These are phyloP conservation scores for Pleoardoris graminearum DNA, from an alignment of 2,329 filamentous ascomycete species.

Conservation along the genomic window DNA sequence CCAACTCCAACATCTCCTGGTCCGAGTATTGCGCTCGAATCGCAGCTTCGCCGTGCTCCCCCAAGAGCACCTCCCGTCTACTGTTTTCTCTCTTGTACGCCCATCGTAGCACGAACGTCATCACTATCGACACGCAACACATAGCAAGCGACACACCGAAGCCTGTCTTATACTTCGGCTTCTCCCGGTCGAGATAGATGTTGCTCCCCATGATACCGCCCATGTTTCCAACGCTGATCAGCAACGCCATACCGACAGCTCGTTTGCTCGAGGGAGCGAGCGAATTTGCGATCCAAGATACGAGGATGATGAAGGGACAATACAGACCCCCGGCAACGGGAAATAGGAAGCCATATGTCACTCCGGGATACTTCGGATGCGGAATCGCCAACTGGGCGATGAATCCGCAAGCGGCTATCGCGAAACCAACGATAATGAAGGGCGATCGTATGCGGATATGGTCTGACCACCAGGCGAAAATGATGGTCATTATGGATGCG, in stretches of 20 bases:
- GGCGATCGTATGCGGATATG: conserved; percentile 55
- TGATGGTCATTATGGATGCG: conserved; percentile 46
- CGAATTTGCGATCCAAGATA: conserved; percentile 43
- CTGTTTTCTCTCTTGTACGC: conserved; percentile 47
- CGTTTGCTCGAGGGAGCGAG: conserved; percentile 42
- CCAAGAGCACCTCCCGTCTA: conserved; percentile 30
- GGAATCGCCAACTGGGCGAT: conserved; percentile 55
- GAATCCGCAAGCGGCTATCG: conserved; percentile 59
- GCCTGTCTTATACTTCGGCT: conserved; percentile 55
- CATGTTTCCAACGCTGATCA: conserved; percentile 53
- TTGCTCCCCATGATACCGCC: conserved; percentile 50
- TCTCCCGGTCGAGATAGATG: conserved; percentile 54
- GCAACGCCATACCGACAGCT: conserved; percentile 56
- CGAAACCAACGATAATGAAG: conserved; percentile 57
- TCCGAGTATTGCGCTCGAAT: conserved; percentile 46
- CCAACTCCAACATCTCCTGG: conserved; percentile 47
- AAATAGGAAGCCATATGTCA: conserved; percentile 52
- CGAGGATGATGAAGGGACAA: conserved; percentile 43
- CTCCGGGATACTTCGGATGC: conserved; percentile 47
- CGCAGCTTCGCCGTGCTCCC: conserved; percentile 36
- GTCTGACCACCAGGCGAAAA: conserved; percentile 56
- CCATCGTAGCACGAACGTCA: conserved; percentile 47
- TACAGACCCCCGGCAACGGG: conserved; percentile 42
- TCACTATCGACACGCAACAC: conserved; percentile 52
- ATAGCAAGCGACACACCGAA: conserved; percentile 54